phyloP scores from a whole-genome alignment of 2,329 filamentous ascomycete genomes.

The Xylaria sp. region DNA sequence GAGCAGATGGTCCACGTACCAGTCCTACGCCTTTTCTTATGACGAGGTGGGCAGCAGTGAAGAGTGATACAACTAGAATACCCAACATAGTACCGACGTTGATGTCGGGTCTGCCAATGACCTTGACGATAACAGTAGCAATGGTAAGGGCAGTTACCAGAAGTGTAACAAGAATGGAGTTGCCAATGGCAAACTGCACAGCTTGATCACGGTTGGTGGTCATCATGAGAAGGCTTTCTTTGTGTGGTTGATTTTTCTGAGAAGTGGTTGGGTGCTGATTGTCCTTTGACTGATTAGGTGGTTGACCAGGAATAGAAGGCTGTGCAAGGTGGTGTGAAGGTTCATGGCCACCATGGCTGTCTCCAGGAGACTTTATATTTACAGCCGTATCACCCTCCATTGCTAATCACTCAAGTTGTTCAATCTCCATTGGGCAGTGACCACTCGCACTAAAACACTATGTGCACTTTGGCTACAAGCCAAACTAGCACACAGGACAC shows the following conservation, averaged over 20 bases:
- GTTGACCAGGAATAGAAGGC: neutral
- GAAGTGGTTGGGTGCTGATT: neutral
- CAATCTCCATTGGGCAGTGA: neutral
- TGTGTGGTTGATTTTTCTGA: slow-evolving; percentile 23
- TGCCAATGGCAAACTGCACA: neutral
- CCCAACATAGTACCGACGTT: neutral
- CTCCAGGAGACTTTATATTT: neutral
- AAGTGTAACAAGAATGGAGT: neutral
- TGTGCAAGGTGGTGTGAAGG: neutral
- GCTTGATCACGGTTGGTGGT: slow-evolving; percentile 20
- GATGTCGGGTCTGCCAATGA: neutral
- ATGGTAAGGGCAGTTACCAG: neutral
- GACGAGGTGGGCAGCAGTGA: slow-evolving; percentile 11
- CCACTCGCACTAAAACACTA: neutral
- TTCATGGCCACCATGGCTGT: neutral
- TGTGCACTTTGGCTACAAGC: neutral
- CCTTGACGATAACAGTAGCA: neutral
- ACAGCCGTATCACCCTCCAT: slow-evolving; percentile 10
- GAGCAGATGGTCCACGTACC: slow-evolving; percentile 26
- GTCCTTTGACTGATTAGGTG: neutral
- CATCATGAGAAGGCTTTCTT: slow-evolving; percentile 29
- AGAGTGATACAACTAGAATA: neutral
- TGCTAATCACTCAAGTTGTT: neutral
- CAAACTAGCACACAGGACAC: neutral
- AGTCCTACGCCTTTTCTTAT: neutral